Conservation (phyloP, 2,329 filamentous ascomycete species). For the Talaromyces atroroseus region DNA sequence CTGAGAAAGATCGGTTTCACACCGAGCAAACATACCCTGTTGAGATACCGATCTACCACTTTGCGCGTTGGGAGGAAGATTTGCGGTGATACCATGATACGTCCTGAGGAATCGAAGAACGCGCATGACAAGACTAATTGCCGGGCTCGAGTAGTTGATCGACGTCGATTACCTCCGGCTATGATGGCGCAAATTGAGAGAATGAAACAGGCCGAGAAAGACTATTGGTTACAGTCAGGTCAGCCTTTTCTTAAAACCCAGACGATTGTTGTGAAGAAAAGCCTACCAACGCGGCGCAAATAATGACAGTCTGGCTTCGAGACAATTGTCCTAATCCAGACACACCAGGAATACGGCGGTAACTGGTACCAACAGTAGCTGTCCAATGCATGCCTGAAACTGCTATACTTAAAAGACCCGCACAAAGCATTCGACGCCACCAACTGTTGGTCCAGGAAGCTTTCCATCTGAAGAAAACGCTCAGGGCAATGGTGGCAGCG, state of each 20-base stretch:
- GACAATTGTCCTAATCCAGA: constrained; percentile 41
- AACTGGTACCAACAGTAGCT: constrained; percentile 65
- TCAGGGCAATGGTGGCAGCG: constrained; percentile 64
- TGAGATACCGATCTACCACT: constrained; percentile 71
- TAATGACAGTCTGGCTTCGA: constrained; percentile 63
- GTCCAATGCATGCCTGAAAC: constrained; percentile 89
- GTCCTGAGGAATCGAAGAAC: constrained; percentile 40
- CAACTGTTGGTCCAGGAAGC: constrained; percentile 71
- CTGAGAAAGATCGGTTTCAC: not conserved
- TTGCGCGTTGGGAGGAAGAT: constrained; percentile 50
- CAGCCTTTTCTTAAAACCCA: too few relatives aligned
- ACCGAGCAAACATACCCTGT: constrained; percentile 45
- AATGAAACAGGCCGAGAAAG: constrained; percentile 56
- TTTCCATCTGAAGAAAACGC: constrained; percentile 71
- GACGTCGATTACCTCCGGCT: constrained; percentile 49
- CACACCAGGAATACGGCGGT: constrained; percentile 51
- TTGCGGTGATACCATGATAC: constrained; percentile 43
- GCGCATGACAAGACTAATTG: constrained; percentile 49
- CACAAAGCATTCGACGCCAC: constrained; percentile 67
- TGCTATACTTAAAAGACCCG: constrained; percentile 62
- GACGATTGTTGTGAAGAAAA: not conserved
- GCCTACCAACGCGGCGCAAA: constrained; percentile 65
- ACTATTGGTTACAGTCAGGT: constrained; percentile 36
- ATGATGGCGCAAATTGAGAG: constrained; percentile 54
- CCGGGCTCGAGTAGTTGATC: constrained; percentile 55